Evolutionary conservation across 2,329 filamentous ascomycete species (phyloP), one percentile per base, ranked within the genome.

Genomic region (Ramularia endophylla): DNA sequence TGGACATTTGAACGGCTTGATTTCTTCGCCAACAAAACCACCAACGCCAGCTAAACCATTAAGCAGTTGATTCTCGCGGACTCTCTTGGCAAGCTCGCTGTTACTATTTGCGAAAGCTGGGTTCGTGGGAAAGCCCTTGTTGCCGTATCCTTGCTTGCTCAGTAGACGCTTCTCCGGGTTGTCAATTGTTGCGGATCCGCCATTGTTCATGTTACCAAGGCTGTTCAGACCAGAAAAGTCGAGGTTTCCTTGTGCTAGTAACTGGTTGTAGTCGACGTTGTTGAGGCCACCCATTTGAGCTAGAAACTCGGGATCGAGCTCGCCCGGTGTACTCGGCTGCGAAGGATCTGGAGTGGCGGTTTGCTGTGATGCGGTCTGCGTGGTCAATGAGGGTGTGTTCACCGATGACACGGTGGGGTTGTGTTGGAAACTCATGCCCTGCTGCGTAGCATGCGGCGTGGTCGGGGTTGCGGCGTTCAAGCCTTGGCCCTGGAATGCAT

Each of bases 351-450:
- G 77, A 17, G 80, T 79, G 47, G 74, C 65, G 69, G 73, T 52
- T 65, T 71, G 64, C 67, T 79, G 75, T 30, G 78, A 75, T 42
- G 75, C 71, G 25, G 85, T 82, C 51, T 88, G 83, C 1, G 87
- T 87, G 45, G 84, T 85, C 43, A 97, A 74, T 0, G 89, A 94
- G 0, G 90, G 90, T 0, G 90, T 97, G 64, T 95, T 97, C 41
- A 95, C 90, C 3, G 89, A 95, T 3, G 92, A 98, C 13, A 97
- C 90, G 1, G 89, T 95, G 12, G 90, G 90, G 63, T 95, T 95
- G 63, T 94, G 87, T 61, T 88, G 84, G 52, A 94, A 80, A 36
- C 81, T 81, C 41, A 90, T 87, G 40, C 65, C 66, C 46, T 69
- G 67, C 29, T 74, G 72, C 55, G 75, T 81, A 34, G 83, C 78